A percentile compares a stretch with the other conserved stretches of the same genome.
Conservation (phyloP, 2,329 filamentous ascomycete genomes). For the Elsinoe perseae region DNA sequence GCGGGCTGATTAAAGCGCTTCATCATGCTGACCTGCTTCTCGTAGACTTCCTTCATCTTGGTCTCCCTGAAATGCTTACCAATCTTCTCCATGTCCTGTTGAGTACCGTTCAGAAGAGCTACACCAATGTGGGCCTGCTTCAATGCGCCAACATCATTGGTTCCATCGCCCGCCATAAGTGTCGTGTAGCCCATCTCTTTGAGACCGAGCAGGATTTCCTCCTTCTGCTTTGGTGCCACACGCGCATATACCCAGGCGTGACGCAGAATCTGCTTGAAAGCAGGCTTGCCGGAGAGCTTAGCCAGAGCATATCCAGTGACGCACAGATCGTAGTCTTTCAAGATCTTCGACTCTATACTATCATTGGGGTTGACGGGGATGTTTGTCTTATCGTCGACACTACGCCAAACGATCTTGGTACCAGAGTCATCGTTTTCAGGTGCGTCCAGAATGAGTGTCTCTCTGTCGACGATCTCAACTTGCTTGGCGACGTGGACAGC, state of each 20-base stretch:
- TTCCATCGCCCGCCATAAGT: constrained; percentile 96
- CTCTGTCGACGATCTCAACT: constrained; percentile 95
- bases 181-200: constrained; percentile 98
- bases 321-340: constrained; percentile 83
- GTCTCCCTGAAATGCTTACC: constrained; percentile 88
- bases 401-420: constrained; percentile 83
- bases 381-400: constrained; percentile 79
- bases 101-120: constrained; percentile 88
- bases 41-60: constrained; percentile 97
- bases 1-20: constrained; percentile 86
- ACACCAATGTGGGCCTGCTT: constrained; percentile 98
- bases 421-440: constrained; percentile 81
- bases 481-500: constrained; percentile 91
- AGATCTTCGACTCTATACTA: constrained; percentile 70
- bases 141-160: constrained; percentile 93
- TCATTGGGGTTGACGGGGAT: constrained; percentile 79
- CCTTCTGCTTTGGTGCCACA: constrained; percentile 97
- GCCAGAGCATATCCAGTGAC: constrained; percentile 89
- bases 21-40: constrained; percentile 91
- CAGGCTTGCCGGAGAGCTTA: constrained; percentile 76
- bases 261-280: constrained; percentile 68
- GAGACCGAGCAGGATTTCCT: constrained; percentile 91
- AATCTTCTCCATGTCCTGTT: constrained; percentile 83
- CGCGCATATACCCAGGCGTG: constrained; percentile 97
- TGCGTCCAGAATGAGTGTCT: constrained; percentile 88